Conservation (phyloP, 2,329 filamentous ascomycete species). For the Parastagonospora nodorum region DNA sequence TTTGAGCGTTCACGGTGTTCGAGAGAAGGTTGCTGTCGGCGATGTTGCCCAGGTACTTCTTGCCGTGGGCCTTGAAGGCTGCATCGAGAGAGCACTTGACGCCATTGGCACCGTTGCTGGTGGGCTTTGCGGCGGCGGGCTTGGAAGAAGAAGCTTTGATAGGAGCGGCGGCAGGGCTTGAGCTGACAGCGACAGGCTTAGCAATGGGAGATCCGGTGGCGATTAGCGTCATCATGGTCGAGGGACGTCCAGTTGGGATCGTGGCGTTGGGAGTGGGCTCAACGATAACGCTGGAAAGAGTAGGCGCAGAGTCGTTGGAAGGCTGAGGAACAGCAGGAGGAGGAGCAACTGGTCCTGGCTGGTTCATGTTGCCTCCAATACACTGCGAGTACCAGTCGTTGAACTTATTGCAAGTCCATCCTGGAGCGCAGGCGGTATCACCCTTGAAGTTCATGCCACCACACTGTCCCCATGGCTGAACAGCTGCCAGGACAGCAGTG, state of each 20-base stretch:
- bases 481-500: conserved; percentile 33
- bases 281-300: conserved; percentile 10
- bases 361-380: conserved; percentile 11
- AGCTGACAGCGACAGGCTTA: neutral
- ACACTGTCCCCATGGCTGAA: conserved; percentile 50
- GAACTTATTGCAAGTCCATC: conserved; percentile 45
- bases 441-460: conserved; percentile 51
- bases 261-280: conserved; percentile 10
- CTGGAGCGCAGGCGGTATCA: conserved; percentile 46
- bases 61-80: conserved; percentile 64
- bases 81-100: conserved; percentile 55
- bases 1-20: conserved; percentile 56
- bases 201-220: conserved; percentile 2
- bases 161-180: neutral
- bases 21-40: conserved; percentile 61
- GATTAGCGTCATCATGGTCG: conserved; percentile 1
- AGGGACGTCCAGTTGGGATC: conserved; percentile 3
- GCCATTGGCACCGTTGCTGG: conserved; percentile 22
- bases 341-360: neutral
- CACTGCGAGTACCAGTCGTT: conserved; percentile 57
- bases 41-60: conserved; percentile 67
- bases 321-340: conserved; percentile 7
- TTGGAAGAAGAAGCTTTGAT: neutral
- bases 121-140: conserved; percentile 2
- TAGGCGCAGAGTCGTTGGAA: conserved; percentile 9